Evolutionary conservation across 2,329 filamentous ascomycete species (phyloP), one percentile per base, ranked within the genome.

Genomic region (Rutstroemia sydowiana): DNA sequence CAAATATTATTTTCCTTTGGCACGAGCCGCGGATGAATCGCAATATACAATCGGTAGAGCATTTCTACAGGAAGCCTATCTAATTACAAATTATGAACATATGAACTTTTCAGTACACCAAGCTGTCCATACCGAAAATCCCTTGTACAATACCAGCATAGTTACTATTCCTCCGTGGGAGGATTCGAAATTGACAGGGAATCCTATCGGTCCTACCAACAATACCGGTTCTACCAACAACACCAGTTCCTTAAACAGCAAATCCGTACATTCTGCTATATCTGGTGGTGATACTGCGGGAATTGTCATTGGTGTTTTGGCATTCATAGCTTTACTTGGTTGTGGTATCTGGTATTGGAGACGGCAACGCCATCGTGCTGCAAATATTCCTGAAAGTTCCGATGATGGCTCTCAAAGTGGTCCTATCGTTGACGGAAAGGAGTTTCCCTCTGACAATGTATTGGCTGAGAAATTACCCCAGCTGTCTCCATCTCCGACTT

Each of bases 401-500:
- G 14, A 34, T 5, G 32, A 4, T 11, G 32, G 14, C 32, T 11
- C 14, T 16, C 16, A 39, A n/a, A 18, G n/a, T n/a, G 18, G 16
- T 6, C 13, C 5, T 10, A 16, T 39, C n/a, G 36, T 18, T 16
- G 14, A 41, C 9, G 10, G 13, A 13, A 41, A 41, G 13, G 16
- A 23, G 6, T 21, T 41, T 11, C 5, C 18, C 5, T 21, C 39
- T 11, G 39, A 41, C 23, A 13, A 20, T 23, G 23, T 78, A 75
- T 55, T 76, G 74, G 2, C 80, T 73, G 55, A 71, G 65, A 61
- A 66, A 71, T 45, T 53, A 21, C 23, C 39, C 6, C 16, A 21
- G 4, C 13, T 21, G 18, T 23, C 14, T 13, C 39, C 18, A 41
- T 11, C 39, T 16, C 34, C 14, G 34, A 16, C 36, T 26, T 8